Evolutionary conservation across 2,329 filamentous ascomycete species (phyloP).

Genomic region (Fusarium phyllophilum): DNA sequence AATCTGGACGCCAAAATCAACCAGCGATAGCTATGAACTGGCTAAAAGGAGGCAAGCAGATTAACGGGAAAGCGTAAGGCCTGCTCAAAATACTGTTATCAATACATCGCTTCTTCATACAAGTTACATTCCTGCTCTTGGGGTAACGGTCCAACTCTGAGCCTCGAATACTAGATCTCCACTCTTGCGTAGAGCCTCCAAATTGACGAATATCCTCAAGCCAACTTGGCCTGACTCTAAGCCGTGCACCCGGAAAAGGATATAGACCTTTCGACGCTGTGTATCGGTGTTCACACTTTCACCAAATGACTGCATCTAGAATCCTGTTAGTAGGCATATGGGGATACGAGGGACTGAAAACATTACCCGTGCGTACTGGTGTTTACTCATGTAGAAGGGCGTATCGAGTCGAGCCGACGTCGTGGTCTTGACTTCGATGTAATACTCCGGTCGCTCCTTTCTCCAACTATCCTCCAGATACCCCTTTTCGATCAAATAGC

Average conservation of each 20-base stretch:
- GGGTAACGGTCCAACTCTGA: background rate
- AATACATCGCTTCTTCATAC: too few species aligned
- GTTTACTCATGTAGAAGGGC: background rate
- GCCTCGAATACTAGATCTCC: background rate
- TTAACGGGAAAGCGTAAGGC: rapidly evolving
- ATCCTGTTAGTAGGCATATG: rapidly evolving
- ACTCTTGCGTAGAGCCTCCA: background rate
- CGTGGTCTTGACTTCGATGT: background rate
- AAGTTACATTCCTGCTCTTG: background rate
- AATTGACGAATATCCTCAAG: background rate
- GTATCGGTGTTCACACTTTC: background rate
- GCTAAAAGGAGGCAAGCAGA: background rate
- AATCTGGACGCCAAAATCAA: rapidly evolving
- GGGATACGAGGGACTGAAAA: rapidly evolving
- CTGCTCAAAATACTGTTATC: too few species aligned
- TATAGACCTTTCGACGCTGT: background rate
- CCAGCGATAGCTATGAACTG: too few species aligned
- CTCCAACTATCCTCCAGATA: background rate
- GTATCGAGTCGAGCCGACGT: background rate
- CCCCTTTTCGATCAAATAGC: background rate
- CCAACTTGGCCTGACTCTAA: background rate
- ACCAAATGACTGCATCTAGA: background rate
- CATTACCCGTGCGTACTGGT: background rate
- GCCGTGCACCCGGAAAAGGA: rapidly evolving
- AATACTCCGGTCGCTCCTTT: background rate